Evolutionary conservation across 1,139 yeast genomes (phyloP).

Genomic region (Candida sanyaensis): DNA sequence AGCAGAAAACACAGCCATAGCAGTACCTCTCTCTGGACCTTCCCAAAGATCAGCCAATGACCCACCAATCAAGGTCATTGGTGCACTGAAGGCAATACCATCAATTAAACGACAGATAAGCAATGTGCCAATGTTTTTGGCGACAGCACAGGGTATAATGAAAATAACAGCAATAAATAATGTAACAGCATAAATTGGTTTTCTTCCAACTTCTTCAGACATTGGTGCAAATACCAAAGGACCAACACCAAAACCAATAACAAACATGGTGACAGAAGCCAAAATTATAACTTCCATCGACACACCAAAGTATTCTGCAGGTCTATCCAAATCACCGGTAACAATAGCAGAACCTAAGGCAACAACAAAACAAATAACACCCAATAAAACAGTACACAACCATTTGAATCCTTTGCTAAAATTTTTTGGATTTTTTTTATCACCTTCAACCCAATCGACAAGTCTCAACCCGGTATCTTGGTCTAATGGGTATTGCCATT

Average conservation of each 20-base stretch:
- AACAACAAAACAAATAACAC: conserved; percentile 55
- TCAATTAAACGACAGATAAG: conserved; percentile 64
- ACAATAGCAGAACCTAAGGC: conserved; percentile 62
- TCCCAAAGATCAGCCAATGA: conserved; percentile 73
- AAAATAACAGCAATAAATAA: conserved; percentile 62
- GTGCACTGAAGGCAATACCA: conserved; percentile 73
- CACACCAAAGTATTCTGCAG: conserved; percentile 51
- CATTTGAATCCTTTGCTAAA: conserved; percentile 51
- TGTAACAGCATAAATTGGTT: conserved; percentile 54
- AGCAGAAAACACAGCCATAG: conserved; percentile 54
- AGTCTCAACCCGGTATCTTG: conserved; percentile 54
- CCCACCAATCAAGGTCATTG: conserved; percentile 80
- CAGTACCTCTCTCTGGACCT: conserved; percentile 63
- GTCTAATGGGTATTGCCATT: conserved; percentile 64
- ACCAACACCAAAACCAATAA: conserved; percentile 75
- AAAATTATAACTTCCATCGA: conserved; percentile 56
- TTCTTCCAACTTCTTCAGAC: conserved; percentile 59
- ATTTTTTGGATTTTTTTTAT: conserved; percentile 60
- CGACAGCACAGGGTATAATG: conserved; percentile 70
- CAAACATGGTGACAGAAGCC: conserved; percentile 56
- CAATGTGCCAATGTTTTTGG: conserved; percentile 69
- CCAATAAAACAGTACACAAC: conserved; percentile 54
- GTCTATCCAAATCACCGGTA: conserved; percentile 59
- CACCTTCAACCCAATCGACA: conserved; percentile 58
- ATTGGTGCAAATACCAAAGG: conserved; percentile 72